Evolutionary conservation across 768 basidiomycete species (phyloP), one percentile per base, ranked within the genome.

Genomic region (Leccinum fibrillosum): DNA sequence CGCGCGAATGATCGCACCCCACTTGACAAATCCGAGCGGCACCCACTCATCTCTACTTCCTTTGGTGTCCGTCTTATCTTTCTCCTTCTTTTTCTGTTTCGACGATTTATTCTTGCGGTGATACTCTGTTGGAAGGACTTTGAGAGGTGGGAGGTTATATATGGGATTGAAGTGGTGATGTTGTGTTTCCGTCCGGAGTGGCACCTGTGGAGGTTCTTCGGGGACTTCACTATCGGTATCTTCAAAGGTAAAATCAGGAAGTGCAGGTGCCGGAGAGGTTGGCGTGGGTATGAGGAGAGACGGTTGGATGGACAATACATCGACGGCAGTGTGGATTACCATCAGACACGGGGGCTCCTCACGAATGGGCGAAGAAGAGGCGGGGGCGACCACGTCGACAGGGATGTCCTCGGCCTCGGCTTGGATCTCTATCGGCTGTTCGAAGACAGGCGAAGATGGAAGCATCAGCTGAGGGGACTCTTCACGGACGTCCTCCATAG

Each of bases 1-100:
- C 30, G 88, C 84, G 57, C 80, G 81, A 30, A 94, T 71, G n/a
- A 80, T 77, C 2, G 89, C 90, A 25, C 84, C 80, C 92, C 91
- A 93, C 70, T 77, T 82, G 57, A 80, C 81, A 50, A 88, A 68
- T 34, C 89, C 88, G 69, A 89, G 74, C 9, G 87, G 84, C 21
- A 75, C 63, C 77, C 82, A 86, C 30, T 90, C 90, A 19, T 87
- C 85, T 59, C 72, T 80, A 26, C 75, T 86, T 34, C 84, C 84
- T 59, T 72, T 79, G 23, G 72, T 71, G 61, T 78, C 82, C 17
- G 76, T 73, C 61, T 79, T 84, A 67, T 70, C 74, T 19, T 81
- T 80, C 3, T 83, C 83, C 37, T 80, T 83, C 62, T 84, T 82
- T 52, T 78, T 77, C 49, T 79, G 77, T 57, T 80, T 83, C 5